These are phyloP conservation scores for Yamadazyma conglobata DNA, from an alignment of 1,139 yeast species.

Conservation along the genomic window DNA sequence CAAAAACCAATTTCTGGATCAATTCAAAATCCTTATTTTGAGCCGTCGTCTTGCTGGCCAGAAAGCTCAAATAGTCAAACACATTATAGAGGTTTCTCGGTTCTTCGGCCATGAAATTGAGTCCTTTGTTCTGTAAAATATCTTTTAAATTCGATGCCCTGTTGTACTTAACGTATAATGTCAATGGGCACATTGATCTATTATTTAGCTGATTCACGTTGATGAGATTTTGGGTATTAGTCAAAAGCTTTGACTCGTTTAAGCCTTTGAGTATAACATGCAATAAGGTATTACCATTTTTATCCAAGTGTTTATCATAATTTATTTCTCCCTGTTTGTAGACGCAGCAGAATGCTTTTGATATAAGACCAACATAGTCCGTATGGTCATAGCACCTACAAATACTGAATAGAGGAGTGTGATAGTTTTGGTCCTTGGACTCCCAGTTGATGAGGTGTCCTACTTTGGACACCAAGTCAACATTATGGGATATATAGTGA, in stretches of 20 bases:
- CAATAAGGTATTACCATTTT: constrained; percentile 68
- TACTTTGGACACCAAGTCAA: constrained; percentile 47
- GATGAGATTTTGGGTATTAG: constrained; percentile 29
- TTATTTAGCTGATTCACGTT: constrained; percentile 64
- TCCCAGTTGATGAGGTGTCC: constrained; percentile 71
- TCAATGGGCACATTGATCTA: constrained; percentile 64
- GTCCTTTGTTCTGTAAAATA: constrained; percentile 42
- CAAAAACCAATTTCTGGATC: constrained; percentile 46
- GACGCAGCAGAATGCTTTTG: constrained; percentile 45
- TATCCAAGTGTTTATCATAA: constrained; percentile 64
- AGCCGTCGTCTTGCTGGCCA: constrained; percentile 27
- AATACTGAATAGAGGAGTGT: constrained; percentile 76
- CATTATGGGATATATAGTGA: constrained; percentile 67
- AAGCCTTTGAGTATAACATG: constrained; percentile 60
- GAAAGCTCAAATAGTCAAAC: constrained; percentile 38
- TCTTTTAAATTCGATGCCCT: constrained; percentile 55
- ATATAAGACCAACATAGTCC: constrained; percentile 51
- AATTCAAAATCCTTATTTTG: constrained; percentile 28
- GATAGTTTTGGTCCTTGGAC: constrained; percentile 59
- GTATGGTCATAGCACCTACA: constrained; percentile 82
- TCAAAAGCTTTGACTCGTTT: constrained; percentile 33
- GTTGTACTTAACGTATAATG: constrained; percentile 68
- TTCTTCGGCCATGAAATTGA: constrained; percentile 46
- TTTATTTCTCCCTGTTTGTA: constrained; percentile 27
- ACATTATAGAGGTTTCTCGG: constrained; percentile 39